Conservation (phyloP, 23 red algal genomes). For the Chondrus crispus region DNA sequence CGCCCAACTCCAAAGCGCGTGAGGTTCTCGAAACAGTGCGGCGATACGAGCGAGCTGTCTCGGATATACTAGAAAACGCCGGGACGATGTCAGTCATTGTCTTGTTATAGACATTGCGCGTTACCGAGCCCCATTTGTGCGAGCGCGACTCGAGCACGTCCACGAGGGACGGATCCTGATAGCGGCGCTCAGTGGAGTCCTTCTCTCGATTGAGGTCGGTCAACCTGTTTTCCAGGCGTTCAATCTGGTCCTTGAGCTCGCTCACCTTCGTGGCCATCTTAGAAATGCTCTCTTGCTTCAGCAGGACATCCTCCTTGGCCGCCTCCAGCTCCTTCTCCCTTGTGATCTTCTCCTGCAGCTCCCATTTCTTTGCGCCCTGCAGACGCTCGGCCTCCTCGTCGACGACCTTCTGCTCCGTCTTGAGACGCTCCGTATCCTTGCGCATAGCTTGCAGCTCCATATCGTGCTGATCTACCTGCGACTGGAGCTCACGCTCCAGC, state of each 20-base stretch:
- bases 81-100: constrained; percentile 64
- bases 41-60: constrained; percentile 46
- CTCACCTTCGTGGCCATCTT: constrained; percentile 55
- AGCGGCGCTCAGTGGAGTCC: constrained; percentile 45
- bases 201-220: constrained; percentile 62
- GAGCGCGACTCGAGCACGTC: constrained; percentile 67
- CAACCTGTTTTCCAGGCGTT: constrained; percentile 39
- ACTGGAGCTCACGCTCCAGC: constrained; percentile 24
- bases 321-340: constrained; percentile 66
- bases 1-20: constrained; percentile 40
- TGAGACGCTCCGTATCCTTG: constrained; percentile 41
- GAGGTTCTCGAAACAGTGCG: constrained; percentile 47
- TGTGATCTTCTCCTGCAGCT: constrained; percentile 40
- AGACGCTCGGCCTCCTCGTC: constrained; percentile 64
- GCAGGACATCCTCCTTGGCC: constrained; percentile 66
- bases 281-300: constrained; percentile 61
- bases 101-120: constrained; percentile 73
- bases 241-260: constrained; percentile 61
- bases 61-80: constrained; percentile 30
- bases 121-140: constrained; percentile 59
- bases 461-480: constrained; percentile 35
- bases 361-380: constrained; percentile 61
- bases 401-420: constrained; percentile 37
- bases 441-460: constrained; percentile 18
- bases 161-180: constrained; percentile 49